Base-by-base conservation (phyloP, 2,329 filamentous ascomycete genomes). In the Colletotrichum sp. region DNA sequence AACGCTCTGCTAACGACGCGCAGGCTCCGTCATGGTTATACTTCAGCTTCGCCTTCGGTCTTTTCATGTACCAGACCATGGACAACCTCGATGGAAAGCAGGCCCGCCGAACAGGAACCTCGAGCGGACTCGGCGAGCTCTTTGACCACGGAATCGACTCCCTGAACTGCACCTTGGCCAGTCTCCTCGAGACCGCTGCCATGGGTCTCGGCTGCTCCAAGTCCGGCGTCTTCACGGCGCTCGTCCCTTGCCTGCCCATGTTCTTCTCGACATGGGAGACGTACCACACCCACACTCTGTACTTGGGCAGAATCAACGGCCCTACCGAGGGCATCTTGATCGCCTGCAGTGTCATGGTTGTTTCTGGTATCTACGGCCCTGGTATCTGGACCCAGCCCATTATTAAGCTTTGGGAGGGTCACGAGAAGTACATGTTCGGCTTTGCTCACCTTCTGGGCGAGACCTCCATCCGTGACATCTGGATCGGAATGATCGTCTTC, bases 201-300 rank as follows among this genome's bases (percentile, higher is more conserved):
- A 97, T 99, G 94, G 96, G 95, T 30, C 90, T 98, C 67, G 97
- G 97, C 55, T 92, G 94, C 6, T 95, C 94, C 22, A 93, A 93
- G 78, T 92, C 95, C 25, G 97, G 97, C 78, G 94, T 97, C 73
- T 97, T 98, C 83, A 98, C 97, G 1, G 96, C 96, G 3, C 88
- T 99, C 58, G 93, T 96, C 76, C 97, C 97, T 2, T 97, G 96
- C 80, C 88, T 99, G 60, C 95, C 97, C 76, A 99, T 99, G 97
- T 99, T 98, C 89, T 98, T 99, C 87, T 98, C 96, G 5, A 99
- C 97, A 3, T 99, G 97, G 97, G 97, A 99, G 87, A 99, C 97
- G 1, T 99, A 98, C 84, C 97, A 99, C 86, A 98, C 97, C 7
- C 97, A 99, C 84, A 98, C 97, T 0, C 88, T 99, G 8, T 99